Conservation (phyloP, 257 asterid genomes). For the Solanum lycopersicoides region DNA sequence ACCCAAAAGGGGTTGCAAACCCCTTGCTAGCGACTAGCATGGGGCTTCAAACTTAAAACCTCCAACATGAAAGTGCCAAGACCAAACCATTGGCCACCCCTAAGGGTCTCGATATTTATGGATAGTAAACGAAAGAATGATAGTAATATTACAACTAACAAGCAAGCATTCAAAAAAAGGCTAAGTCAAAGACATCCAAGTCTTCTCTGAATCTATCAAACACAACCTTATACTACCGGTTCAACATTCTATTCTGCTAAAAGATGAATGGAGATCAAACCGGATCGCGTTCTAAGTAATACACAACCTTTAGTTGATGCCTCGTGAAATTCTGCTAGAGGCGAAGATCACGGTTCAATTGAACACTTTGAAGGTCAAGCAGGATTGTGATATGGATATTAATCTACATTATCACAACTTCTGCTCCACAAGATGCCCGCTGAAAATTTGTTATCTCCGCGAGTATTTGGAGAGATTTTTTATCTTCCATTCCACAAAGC, state of each 20-base stretch:
- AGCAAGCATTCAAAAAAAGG: background rate
- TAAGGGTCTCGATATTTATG: too few species aligned
- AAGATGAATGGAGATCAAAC: background rate
- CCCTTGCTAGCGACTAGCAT: too few species aligned
- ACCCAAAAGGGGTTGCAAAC: too few species aligned
- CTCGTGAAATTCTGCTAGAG: background rate
- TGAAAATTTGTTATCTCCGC: background rate
- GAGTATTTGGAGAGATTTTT: background rate
- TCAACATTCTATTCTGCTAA: background rate
- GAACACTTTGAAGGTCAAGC: background rate
- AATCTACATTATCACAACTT: background rate
- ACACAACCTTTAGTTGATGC: background rate
- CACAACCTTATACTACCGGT: background rate
- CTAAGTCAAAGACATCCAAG: background rate
- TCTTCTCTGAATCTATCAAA: background rate
- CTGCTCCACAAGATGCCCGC: background rate
- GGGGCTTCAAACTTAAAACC: too few species aligned
- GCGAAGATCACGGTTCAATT: background rate
- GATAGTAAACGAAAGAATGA: too few species aligned
- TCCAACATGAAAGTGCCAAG: too few species aligned
- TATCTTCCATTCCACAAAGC: background rate
- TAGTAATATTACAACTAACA: background rate
- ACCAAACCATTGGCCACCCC: too few species aligned
- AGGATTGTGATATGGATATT: background rate
- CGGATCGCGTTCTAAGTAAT: background rate